These are phyloP conservation scores for Pseudodiploospora longispora DNA, from an alignment of 2,329 filamentous ascomycete genomes.

Conservation along the genomic window DNA sequence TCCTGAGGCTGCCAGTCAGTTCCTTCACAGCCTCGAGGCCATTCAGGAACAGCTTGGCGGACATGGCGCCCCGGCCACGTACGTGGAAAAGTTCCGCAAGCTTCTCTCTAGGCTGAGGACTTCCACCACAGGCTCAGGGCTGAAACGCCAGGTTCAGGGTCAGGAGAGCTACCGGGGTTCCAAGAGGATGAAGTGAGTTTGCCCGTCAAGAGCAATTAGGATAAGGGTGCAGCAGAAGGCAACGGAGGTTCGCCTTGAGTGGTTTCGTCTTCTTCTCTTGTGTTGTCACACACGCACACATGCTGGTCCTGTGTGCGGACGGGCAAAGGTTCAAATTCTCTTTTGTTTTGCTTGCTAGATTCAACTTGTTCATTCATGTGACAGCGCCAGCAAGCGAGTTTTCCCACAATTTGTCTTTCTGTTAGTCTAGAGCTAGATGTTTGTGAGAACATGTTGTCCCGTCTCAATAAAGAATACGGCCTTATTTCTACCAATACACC, in stretches of 20 bases:
- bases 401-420: no score
- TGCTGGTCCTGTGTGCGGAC: no score
- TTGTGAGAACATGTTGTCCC: no score
- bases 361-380: no score
- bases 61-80: conserved; percentile 26
- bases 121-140: conserved; percentile 17
- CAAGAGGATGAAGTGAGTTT: conserved; percentile 27
- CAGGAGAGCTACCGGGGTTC: conserved; percentile 18
- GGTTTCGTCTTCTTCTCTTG: neutral
- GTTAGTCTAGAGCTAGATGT: no score
- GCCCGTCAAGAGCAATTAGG: neutral
- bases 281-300: no score
- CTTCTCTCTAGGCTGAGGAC: conserved; percentile 23
- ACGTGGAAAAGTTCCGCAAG: conserved; percentile 26
- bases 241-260: neutral
- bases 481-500: no score
- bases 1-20: conserved; percentile 36
- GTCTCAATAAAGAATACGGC: no score
- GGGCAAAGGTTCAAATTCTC: no score
- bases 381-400: no score
- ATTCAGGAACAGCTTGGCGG: conserved; percentile 24
- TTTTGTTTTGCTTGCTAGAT: no score
- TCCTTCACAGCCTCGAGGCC: conserved; percentile 29
- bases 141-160: conserved; percentile 23
- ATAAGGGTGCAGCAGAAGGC: no score